Percentiles rank a stretch among this genome's conserved stretches.
phyloP scores from a whole-genome alignment of 1,284 basidiomycete genomes.

The Cronartium ribicola region DNA sequence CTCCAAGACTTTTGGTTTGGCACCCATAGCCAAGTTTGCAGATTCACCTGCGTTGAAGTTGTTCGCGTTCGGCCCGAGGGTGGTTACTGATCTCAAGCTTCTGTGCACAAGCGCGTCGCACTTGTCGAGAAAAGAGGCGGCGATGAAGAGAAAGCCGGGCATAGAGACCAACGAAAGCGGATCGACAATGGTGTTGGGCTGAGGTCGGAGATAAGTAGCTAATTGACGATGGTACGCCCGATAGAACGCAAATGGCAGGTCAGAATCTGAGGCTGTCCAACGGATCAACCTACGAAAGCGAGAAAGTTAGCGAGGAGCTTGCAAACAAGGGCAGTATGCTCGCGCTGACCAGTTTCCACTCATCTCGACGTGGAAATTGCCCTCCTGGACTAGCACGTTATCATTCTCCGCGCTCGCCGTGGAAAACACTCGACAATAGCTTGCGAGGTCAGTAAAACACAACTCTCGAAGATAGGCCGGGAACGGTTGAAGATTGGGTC shows the following conservation, averaged over 20 bases:
- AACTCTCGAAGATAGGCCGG: conserved; percentile 32
- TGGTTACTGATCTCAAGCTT: conserved; percentile 50
- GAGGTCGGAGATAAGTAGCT: conserved; percentile 53
- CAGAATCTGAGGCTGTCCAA: conserved; percentile 54
- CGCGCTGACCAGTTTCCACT: conserved; percentile 44
- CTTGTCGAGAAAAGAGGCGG: conserved; percentile 49
- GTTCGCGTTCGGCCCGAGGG: conserved; percentile 54
- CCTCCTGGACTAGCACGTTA: conserved; percentile 44
- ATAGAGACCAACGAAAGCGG: conserved; percentile 52
- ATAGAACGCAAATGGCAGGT: conserved; percentile 58
- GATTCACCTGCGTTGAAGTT: conserved; percentile 56
- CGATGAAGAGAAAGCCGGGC: conserved; percentile 53
- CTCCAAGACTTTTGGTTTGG: conserved; percentile 56
- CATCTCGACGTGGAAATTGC: conserved; percentile 45
- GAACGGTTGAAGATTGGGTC: conserved; percentile 37
- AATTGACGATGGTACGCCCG: conserved; percentile 57
- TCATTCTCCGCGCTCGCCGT: conserved; percentile 25
- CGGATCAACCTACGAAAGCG: conserved; percentile 47
- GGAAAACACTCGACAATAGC: conserved; percentile 27
- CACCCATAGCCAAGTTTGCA: conserved; percentile 55
- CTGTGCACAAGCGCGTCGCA: conserved; percentile 49
- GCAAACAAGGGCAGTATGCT: not conserved
- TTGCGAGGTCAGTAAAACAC: conserved; percentile 15
- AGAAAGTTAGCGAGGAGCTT: not conserved
- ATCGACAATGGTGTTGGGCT: conserved; percentile 48